phyloP scores from a whole-genome alignment of 768 basidiomycete species.

The Plicaturopsis crispa region DNA sequence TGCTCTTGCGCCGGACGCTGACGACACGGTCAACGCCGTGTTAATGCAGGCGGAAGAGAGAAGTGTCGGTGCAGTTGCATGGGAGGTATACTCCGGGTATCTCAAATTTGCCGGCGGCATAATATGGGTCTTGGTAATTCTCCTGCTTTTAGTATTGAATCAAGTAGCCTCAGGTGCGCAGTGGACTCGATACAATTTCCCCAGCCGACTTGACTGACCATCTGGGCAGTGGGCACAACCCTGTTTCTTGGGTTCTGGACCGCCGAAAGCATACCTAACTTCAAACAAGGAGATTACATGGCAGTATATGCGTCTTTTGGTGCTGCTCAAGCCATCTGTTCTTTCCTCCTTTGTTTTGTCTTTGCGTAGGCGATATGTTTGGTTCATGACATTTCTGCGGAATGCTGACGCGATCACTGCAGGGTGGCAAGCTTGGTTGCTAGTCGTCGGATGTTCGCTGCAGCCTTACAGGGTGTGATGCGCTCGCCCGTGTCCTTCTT shows the following conservation, averaged over 20 bases:
- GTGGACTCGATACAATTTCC: not conserved
- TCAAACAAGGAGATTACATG: constrained; percentile 63
- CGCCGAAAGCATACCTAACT: constrained; percentile 40
- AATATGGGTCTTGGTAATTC: too few relatives aligned
- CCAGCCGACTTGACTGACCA: not conserved
- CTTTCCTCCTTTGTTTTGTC: constrained; percentile 39
- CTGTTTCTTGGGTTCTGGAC: constrained; percentile 76
- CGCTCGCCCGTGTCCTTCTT: constrained; percentile 36
- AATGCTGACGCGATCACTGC: constrained; percentile 9
- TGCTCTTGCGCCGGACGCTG: constrained; percentile 3
- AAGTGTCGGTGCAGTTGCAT: constrained; percentile 35
- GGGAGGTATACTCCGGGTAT: constrained; percentile 40
- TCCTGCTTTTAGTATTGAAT: too few relatives aligned
- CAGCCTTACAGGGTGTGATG: constrained; percentile 48
- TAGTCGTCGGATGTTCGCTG: too few relatives aligned
- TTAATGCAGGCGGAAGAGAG: constrained; percentile 38
- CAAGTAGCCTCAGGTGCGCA: too few relatives aligned
- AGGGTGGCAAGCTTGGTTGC: too few relatives aligned
- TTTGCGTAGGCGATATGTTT: constrained; percentile 44
- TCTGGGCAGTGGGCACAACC: constrained; percentile 41
- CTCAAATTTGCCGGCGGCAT: constrained; percentile 26
- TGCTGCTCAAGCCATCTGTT: constrained; percentile 39
- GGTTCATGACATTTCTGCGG: not conserved
- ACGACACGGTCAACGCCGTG: too few relatives aligned
- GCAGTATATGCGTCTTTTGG: constrained; percentile 40